Evolutionary conservation across 352 stramenopile species (phyloP), one percentile per base, ranked within the genome.

Genomic region (Globisporangium paddicum): DNA sequence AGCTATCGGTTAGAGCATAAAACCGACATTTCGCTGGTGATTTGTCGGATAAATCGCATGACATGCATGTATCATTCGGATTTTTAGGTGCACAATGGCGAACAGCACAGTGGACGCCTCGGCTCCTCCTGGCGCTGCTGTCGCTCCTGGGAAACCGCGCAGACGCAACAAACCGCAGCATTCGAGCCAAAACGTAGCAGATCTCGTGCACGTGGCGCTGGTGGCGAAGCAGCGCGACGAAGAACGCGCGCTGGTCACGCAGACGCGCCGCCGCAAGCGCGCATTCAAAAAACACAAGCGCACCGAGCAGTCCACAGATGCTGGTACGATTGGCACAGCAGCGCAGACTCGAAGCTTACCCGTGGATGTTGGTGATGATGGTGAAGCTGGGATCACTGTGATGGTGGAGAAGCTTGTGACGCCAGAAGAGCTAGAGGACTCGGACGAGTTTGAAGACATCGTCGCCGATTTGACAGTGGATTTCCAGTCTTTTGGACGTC

Each of bases 391-490:
- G 8, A 6, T 46, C 34, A 19, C 35, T 7, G 55, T 61, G 21
- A 25, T 47, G 13, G 14, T 61, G 8, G 55, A 55, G 9, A 72
- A 68, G 18, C 61, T 89, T 11, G 41, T 86, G 10, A 66, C 69
- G 2, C 25, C 59, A 1, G 67, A 81, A 16, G 76, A 90, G 4
- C 45, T 87, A 11, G 62, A 80, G 49, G 75, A 89, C 44, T 66
- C 71, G 0, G 76, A 87, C 46, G 78, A 90, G 42, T 77, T 66
- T 4, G 58, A 71, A 0, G 78, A 87, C 25, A 30, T 87, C 9
- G 45, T 66, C 11, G 62, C 66, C 4, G 74, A 90, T 10, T 37
- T 61, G 30, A 44, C 54, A 19, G 23, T 8, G 6, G 55, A 61
- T 26, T 53, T 61, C 11, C 19, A 11, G 19, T 25, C 18, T 3